phyloP scores from a whole-genome alignment of 345 rosid species.

The Arabidopsis suecica region DNA sequence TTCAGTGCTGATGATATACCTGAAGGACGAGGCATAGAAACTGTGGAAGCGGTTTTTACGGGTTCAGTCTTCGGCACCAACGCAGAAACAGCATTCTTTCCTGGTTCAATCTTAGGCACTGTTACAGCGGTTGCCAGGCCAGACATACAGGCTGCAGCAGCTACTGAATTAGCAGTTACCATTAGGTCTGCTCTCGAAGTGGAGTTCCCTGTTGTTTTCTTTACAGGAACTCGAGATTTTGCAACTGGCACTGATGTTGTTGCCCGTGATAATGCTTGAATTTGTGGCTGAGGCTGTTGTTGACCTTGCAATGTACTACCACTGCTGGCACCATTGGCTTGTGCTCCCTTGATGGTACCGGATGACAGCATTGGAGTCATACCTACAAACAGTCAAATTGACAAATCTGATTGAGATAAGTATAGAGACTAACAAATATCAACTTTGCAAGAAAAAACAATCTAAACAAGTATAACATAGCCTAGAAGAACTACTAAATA shows the following conservation, averaged over 20 bases:
- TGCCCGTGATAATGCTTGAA: constrained; percentile 43
- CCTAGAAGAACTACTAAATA: constrained; percentile 10
- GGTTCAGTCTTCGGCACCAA: constrained; percentile 32
- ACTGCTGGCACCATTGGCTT: constrained; percentile 36
- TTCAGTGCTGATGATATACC: constrained; percentile 20
- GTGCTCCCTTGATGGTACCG: constrained; percentile 50
- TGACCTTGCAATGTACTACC: constrained; percentile 47
- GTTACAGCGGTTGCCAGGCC: constrained; percentile 21
- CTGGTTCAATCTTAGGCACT: constrained; percentile 44
- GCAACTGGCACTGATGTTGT: constrained; percentile 45
- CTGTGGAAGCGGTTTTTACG: not conserved
- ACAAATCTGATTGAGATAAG: not conserved
- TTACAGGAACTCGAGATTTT: constrained; percentile 54
- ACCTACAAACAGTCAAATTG: constrained; percentile 41
- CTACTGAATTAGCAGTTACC: constrained; percentile 78
- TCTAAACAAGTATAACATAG: constrained; percentile 6
- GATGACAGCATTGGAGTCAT: constrained; percentile 46
- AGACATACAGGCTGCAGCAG: constrained; percentile 76
- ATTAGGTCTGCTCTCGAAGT: constrained; percentile 53
- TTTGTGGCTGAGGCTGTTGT: constrained; percentile 52
- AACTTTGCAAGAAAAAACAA: constrained; percentile 18
- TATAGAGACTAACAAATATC: not conserved
- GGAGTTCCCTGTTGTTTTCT: constrained; percentile 49
- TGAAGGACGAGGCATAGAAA: constrained; percentile 27
- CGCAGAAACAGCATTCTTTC: constrained; percentile 24